Evolutionary conservation across 2,329 filamentous ascomycete genomes (phyloP), one percentile per base, ranked within the genome.

Genomic region (Pezicula carpinea): DNA sequence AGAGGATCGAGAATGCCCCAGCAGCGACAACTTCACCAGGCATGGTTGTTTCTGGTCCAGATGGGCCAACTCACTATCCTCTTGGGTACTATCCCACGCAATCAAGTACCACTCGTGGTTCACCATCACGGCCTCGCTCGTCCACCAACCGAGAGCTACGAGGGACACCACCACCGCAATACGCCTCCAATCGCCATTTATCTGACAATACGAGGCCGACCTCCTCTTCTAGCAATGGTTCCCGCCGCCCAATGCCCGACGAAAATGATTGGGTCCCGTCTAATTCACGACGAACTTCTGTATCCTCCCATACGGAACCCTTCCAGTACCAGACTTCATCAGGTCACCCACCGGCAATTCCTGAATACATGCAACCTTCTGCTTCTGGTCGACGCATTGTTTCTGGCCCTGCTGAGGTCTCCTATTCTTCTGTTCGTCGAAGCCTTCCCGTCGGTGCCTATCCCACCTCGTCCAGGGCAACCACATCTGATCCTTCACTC

Each of bases 11-110:
- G 54, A 65, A 48, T 56, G 51, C 50, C 41, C 53, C 60, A 31
- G 55, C 58, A 40, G 53, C 57, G 41, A 47, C 57, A 33, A 59
- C 57, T 22, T 48, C 56, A 43, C 69, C 73, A 31, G 72, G 73
- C 55, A 70, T 74, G 59, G 55, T 76, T 54, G 59, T 77, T 18
- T 65, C 68, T 48, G 69, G 72, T 14, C 66, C 72, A 32, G 72
- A 76, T 56, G 72, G 74, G 47, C 64, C 69, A 3, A 63, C 69
- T 7, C 76, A 73, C 50, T 59, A 69, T 49, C 65, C 71, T n/a
- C 62, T 72, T 36, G 71, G 67, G 15, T 69, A 71, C 44, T 67
- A 69, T 39, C 62, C 61, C 19, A 48, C 60, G 6, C 51, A 60
- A 41, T 44, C 49, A 10, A 60, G 59, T 54, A 60, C 60, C 39